Percentiles rank a stretch among this genome's conserved stretches.
Evolutionary conservation across 2,329 filamentous ascomycete genomes (phyloP).

Genomic region (Sodiomyces alkalinus): DNA sequence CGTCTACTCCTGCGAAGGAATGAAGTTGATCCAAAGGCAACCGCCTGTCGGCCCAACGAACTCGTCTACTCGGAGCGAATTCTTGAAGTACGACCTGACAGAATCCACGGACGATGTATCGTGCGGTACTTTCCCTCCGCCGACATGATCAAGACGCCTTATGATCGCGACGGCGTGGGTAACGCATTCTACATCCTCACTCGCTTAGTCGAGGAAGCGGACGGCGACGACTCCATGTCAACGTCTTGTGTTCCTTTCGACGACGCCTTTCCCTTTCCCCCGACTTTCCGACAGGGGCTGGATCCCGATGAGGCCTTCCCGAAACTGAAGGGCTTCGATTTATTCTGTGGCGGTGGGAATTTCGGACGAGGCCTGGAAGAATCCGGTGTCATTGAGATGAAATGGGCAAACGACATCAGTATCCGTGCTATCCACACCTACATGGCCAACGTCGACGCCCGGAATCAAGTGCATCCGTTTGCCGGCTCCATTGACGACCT

Average conservation of each 20-base stretch:
- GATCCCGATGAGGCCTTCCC: slow-evolving; percentile 21
- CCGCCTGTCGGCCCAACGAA: slow-evolving; percentile 33
- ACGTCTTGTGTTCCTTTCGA: neutral
- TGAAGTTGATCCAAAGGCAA: slow-evolving; percentile 17
- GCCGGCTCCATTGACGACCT: slow-evolving; percentile 60
- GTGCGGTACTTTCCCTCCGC: slow-evolving; percentile 36
- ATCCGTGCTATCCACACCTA: slow-evolving; percentile 54
- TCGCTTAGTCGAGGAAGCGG: slow-evolving; percentile 8
- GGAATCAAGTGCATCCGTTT: slow-evolving; percentile 34
- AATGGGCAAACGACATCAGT: slow-evolving; percentile 54
- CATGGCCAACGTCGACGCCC: slow-evolving; percentile 43
- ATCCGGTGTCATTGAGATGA: slow-evolving; percentile 46
- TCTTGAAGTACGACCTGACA: slow-evolving; percentile 17
- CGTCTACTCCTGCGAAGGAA: slow-evolving; percentile 36
- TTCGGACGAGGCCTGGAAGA: slow-evolving; percentile 66
- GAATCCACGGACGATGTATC: slow-evolving; percentile 40
- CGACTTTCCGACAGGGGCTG: slow-evolving; percentile 36
- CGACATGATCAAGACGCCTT: slow-evolving; percentile 42
- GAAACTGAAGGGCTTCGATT: slow-evolving; percentile 46
- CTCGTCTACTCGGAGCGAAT: slow-evolving; percentile 38
- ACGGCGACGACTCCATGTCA: neutral
- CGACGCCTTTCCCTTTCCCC: slow-evolving; percentile 12
- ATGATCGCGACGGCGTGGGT: slow-evolving; percentile 48
- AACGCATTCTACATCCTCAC: slow-evolving; percentile 50
- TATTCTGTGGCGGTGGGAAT: slow-evolving; percentile 68